A percentile compares a stretch with the other conserved stretches of the same genome.
These are phyloP conservation scores for Calocera viscosa DNA, from an alignment of 768 basidiomycete genomes.

Conservation along the genomic window DNA sequence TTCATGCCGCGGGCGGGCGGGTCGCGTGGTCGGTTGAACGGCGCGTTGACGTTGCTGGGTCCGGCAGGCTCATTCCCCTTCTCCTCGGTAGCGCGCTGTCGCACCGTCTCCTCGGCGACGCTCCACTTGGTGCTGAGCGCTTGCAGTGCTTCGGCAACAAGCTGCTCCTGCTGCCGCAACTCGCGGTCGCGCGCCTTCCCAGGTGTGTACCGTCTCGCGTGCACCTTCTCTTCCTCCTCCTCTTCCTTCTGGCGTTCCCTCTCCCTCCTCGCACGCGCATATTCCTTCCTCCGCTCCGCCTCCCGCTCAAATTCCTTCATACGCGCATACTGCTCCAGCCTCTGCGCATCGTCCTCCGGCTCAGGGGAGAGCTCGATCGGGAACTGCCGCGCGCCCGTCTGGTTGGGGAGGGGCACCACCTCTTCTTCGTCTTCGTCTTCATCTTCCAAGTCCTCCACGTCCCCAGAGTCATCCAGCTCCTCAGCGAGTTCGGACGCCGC, in stretches of 20 bases:
- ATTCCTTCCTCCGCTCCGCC: background rate
- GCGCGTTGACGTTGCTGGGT: background rate
- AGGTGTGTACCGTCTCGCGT: background rate
- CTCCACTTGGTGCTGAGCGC: background rate
- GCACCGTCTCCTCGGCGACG: background rate
- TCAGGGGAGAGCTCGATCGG: background rate
- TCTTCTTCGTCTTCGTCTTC: background rate
- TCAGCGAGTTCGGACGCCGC: background rate
- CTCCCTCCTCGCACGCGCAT: no score
- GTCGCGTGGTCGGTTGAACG: background rate
- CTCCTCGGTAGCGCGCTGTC: background rate
- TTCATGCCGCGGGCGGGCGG: background rate
- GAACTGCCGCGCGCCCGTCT: background rate
- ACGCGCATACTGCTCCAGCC: background rate
- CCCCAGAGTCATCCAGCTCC: background rate
- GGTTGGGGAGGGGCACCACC: background rate
- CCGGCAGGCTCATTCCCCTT: background rate
- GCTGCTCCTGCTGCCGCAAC: background rate
- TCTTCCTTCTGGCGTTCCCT: background rate
- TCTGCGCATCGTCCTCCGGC: background rate
- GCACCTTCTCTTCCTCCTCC: background rate
- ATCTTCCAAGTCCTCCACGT: background rate
- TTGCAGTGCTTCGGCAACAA: background rate
- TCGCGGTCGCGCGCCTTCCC: background rate
- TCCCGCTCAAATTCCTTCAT: slow-evolving; percentile 1